A percentile compares a stretch with the other conserved stretches of the same genome.
Conservation (phyloP, 1,284 basidiomycete species). For the Vanrija pseudolonga region DNA sequence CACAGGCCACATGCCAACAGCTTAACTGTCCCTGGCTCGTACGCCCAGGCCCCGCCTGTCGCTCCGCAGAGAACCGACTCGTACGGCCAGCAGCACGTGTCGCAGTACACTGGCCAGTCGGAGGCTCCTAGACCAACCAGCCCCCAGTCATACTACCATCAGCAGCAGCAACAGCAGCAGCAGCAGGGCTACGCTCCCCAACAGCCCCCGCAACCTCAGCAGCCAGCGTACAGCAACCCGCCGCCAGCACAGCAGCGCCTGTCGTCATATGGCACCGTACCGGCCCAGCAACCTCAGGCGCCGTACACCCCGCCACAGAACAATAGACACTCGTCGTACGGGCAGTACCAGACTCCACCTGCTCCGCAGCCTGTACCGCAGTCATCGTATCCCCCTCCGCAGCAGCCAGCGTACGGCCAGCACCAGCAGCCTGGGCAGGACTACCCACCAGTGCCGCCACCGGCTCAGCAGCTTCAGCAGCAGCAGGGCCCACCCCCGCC, state of each 20-base stretch:
- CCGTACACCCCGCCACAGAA: not conserved
- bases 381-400: not conserved
- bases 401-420: not conserved
- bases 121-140: slow-evolving; percentile 7
- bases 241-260: not conserved
- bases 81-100: not conserved
- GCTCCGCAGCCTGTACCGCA: not conserved
- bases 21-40: not conserved
- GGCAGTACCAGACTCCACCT: not conserved
- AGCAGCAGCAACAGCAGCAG: not conserved
- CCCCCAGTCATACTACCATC: slow-evolving; percentile 1
- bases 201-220: not conserved
- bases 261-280: not conserved
- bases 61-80: too few species aligned
- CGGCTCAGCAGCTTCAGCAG: not conserved
- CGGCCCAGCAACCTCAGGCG: not conserved
- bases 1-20: slow-evolving; percentile 3
- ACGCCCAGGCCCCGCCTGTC: not conserved
- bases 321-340: not conserved
- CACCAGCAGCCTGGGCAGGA: not conserved
- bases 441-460: not conserved
- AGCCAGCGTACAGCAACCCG: slow-evolving; percentile 1
- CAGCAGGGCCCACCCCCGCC: not conserved
- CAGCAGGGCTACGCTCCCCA: not conserved
- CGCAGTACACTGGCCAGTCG: not conserved